Conservation (phyloP, 208 protist genomes). For the Lotmaria passim region DNA sequence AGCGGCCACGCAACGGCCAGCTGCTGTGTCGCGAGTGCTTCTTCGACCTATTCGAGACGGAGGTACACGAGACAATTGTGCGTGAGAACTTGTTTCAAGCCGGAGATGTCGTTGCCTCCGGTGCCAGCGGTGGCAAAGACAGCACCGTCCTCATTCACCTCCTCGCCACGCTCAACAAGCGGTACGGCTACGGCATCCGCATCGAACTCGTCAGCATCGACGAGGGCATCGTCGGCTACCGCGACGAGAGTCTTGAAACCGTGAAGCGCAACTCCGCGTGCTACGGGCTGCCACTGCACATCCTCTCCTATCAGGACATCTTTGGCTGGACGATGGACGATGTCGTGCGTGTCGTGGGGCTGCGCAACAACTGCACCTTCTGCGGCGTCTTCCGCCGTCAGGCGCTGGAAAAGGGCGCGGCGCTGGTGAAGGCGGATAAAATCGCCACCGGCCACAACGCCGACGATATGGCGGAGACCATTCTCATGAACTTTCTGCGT, state of each 20-base stretch:
- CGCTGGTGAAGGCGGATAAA: constrained; percentile 85
- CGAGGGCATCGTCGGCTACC: constrained; percentile 98
- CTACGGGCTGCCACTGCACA: constrained; percentile 94
- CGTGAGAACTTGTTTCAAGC: constrained; percentile 87
- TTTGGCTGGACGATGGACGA: constrained; percentile 99
- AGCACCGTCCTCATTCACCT: constrained; percentile 97
- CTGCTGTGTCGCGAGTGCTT: constrained; percentile 96
- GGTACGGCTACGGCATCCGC: constrained; percentile 93
- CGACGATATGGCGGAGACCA: constrained; percentile 98
- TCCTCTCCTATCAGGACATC: constrained; percentile 96
- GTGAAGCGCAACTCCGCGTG: constrained; percentile 93
- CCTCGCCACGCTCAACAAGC: constrained; percentile 91
- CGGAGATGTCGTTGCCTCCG: constrained; percentile 94
- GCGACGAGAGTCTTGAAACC: constrained; percentile 97
- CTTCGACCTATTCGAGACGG: constrained; percentile 93
- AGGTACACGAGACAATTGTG: constrained; percentile 97
- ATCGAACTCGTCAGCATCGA: constrained; percentile 97
- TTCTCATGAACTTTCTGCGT: constrained; percentile 97
- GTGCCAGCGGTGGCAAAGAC: constrained; percentile 97
- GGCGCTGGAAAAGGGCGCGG: constrained; percentile 95
- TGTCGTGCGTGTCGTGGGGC: constrained; percentile 92
- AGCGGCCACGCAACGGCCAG: constrained; percentile 89
- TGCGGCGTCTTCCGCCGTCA: constrained; percentile 98
- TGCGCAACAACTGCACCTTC: constrained; percentile 96
- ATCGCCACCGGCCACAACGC: constrained; percentile 99